Conservation (phyloP, 371 early-diverging fungal species). For the Apophysomyces trapeziformis region DNA sequence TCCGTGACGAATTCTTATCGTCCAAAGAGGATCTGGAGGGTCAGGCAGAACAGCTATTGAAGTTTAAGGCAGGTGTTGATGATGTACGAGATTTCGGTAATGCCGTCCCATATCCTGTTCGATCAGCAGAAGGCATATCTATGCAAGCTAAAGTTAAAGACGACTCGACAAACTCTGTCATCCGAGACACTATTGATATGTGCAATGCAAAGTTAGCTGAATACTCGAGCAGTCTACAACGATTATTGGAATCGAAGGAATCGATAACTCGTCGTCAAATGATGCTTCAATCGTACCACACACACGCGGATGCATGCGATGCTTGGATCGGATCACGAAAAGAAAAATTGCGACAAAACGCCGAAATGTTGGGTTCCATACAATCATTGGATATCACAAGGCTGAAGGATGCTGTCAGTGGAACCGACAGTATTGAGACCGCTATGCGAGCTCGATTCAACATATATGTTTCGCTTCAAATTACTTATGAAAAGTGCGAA, state of each 20-base stretch:
- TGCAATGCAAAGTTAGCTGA: conserved; percentile 29
- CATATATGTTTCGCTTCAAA: conserved; percentile 18
- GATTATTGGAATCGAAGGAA: conserved; percentile 37
- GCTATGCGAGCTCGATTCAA: conserved; percentile 23
- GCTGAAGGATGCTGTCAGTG: conserved; percentile 41
- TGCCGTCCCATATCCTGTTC: conserved; percentile 28
- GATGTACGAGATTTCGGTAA: neutral
- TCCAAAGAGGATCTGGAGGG: conserved; percentile 5
- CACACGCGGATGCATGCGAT: conserved; percentile 32
- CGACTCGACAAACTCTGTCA: conserved; percentile 40
- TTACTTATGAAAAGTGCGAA: conserved; percentile 22
- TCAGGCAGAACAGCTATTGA: conserved; percentile 17
- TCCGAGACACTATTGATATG: conserved; percentile 40
- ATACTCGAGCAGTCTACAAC: conserved; percentile 30
- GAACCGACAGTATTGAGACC: conserved; percentile 34
- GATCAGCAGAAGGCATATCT: conserved; percentile 30
- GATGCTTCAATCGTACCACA: conserved; percentile 32
- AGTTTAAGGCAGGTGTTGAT: conserved; percentile 22
- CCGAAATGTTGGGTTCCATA: conserved; percentile 25
- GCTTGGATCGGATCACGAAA: conserved; percentile 38
- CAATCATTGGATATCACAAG: conserved; percentile 25
- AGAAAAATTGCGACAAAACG: conserved; percentile 25
- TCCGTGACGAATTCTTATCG: conserved; percentile 34
- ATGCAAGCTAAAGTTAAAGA: conserved; percentile 38
- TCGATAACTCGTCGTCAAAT: conserved; percentile 40